Base-by-base conservation (phyloP, 2,329 filamentous ascomycete species). In the Fusarium dimerum region DNA sequence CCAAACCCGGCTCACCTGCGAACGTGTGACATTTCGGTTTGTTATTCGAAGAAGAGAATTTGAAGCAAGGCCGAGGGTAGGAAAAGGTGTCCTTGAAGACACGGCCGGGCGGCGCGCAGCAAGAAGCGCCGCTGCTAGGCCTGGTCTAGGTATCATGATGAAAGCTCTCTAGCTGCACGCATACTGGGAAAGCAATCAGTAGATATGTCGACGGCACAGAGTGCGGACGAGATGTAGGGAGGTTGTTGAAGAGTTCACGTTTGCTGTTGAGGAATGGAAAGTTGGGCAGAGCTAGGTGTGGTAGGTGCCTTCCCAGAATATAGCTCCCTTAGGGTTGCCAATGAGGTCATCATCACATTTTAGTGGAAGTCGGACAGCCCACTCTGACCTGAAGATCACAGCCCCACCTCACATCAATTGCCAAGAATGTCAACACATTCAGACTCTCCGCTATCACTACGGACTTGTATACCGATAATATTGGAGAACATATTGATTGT, bases 121-220 rank as follows among this genome's bases (percentile, higher is more conserved):
- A 43, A 64, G 55, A 43, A 63, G 59, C 50, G 61, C 61, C 38
- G 61, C 50, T 29, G 54, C 61, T 50, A 65, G 54, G 36, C 62
- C 57, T 58, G 66, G 62, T 56, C 57, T 55, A 18, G 58, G 51
- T 48, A 71, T 68, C 67, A 71, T 70, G 52, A 50, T 57, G 51
- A 44, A 20, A 43, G n/a, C 12, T 43, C 29, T 30, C 44, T 43
- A 51, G 40, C 45, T 47, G 45, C 40, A 41, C 40, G 42, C 52
- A 57, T 57, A 44, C 56, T 61, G 51, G 20, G 6, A 30, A 40
- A 13, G 38, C n/a, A n/a, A 47, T 26, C 10, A 29, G 15, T 18
- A 30, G 34, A 39, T 17, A 6, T 15, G 16, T 17, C 36, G 8
- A 13, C 17, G 30, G 9, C 20, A 36, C 39, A 5, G 9, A 36